phyloP scores from a whole-genome alignment of 2,329 filamentous ascomycete species.

The Fusarium denticulatum region DNA sequence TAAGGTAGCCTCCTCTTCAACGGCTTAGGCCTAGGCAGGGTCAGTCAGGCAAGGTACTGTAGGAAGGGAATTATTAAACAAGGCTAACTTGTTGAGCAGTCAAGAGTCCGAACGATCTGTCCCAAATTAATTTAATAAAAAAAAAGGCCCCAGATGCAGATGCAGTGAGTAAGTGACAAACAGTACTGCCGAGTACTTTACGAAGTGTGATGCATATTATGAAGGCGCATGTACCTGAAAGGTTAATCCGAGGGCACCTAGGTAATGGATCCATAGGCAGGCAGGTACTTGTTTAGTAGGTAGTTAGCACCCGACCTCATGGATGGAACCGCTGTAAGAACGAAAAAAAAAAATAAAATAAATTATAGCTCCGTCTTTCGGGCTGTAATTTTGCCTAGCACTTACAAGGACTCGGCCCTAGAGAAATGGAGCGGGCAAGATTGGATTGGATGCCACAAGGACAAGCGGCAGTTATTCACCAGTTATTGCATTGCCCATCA shows the following conservation, averaged over 20 bases:
- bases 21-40: neutral
- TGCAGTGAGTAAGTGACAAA: neutral
- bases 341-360: neutral
- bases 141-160: neutral
- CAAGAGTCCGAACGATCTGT: conserved; percentile 1
- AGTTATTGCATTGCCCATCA: neutral
- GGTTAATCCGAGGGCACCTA: conserved; percentile 6
- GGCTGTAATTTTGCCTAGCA: conserved; percentile 10
- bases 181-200: conserved; percentile 25
- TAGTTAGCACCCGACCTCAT: neutral
- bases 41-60: neutral
- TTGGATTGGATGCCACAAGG: neutral
- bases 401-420: conserved; percentile 18
- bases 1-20: neutral
- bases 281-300: neutral
- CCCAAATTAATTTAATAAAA: neutral
- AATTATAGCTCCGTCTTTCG: conserved; percentile 1
- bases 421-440: conserved; percentile 16
- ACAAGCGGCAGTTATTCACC: neutral
- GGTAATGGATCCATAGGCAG: neutral
- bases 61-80: neutral
- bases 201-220: neutral
- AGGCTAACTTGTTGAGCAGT: conserved; percentile 21
- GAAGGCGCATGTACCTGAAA: conserved; percentile 6
- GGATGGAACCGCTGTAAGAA: neutral